phyloP scores from a whole-genome alignment of 2,329 filamentous ascomycete species.

The Fusarium solani-melongenae region DNA sequence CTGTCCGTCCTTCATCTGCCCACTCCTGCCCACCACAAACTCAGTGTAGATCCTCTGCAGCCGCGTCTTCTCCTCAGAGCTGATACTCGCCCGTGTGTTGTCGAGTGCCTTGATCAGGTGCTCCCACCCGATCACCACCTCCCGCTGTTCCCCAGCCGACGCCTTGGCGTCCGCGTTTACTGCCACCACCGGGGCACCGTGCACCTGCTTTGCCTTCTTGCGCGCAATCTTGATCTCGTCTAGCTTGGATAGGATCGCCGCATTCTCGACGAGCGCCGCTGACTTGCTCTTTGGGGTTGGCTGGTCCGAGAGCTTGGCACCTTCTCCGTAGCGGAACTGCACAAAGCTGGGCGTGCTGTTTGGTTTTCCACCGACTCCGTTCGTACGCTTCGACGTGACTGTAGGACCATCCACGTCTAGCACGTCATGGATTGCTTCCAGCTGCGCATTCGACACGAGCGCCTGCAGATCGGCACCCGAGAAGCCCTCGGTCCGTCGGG shows the following conservation, averaged over 20 bases:
- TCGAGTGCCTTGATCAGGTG: conserved; percentile 84
- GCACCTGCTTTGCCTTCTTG: conserved; percentile 55
- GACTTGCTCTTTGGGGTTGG: conserved; percentile 61
- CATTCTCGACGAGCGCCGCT: conserved; percentile 76
- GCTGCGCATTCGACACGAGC: conserved; percentile 93
- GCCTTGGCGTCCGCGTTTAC: conserved; percentile 42
- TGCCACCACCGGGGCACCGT: conserved; percentile 38
- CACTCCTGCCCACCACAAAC: conserved; percentile 91
- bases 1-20: conserved; percentile 94
- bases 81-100: conserved; percentile 85
- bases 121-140: conserved; percentile 86
- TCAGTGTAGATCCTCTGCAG: conserved; percentile 87
- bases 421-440: conserved; percentile 96
- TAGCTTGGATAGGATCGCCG: conserved; percentile 83
- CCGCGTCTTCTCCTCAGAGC: conserved; percentile 77
- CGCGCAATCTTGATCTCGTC: conserved; percentile 80
- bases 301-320: conserved; percentile 56
- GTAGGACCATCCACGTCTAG: conserved; percentile 69
- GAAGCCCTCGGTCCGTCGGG: conserved; percentile 84
- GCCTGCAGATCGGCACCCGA: conserved; percentile 95
- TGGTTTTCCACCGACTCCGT: conserved; percentile 45
- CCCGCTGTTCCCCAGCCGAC: conserved; percentile 58
- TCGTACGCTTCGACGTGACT: conserved; percentile 48
- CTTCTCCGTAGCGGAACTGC: conserved; percentile 84
- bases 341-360: conserved; percentile 69